Conservation (phyloP, 495 filamentous ascomycete genomes). For the Evernia prunastri region DNA sequence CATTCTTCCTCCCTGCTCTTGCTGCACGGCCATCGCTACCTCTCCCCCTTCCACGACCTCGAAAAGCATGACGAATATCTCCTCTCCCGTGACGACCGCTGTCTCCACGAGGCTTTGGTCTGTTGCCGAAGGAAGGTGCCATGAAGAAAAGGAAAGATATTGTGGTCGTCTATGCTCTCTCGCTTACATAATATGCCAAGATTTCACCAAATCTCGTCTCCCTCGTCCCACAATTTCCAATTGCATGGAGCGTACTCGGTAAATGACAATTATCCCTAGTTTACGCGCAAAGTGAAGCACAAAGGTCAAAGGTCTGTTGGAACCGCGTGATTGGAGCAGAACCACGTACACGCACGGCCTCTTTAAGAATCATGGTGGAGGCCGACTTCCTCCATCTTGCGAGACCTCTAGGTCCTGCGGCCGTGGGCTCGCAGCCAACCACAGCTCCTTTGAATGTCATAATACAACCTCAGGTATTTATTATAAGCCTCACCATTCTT, state of each 20-base stretch:
- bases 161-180: not conserved
- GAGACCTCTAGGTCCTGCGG: conserved; percentile 76
- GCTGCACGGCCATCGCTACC: conserved; percentile 8
- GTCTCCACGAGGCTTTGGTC: conserved; percentile 25
- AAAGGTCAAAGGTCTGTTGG: not conserved
- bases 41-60: conserved; percentile 16
- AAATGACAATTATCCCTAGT: not conserved
- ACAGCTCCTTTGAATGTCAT: conserved; percentile 86
- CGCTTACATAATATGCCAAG: conserved; percentile 4
- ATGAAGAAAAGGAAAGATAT: conserved; percentile 8
- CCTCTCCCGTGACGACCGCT: conserved; percentile 13
- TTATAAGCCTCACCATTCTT: conserved; percentile 8
- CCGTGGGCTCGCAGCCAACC: conserved; percentile 68
- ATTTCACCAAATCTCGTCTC: not conserved
- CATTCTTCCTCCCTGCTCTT: conserved; percentile 7
- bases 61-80: conserved; percentile 14
- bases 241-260: no score
- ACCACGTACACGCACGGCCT: not conserved
- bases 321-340: not conserved
- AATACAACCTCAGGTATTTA: conserved; percentile 86
- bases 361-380: conserved; percentile 57
- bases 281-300: not conserved
- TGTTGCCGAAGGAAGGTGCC: conserved; percentile 22
- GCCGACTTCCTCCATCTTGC: conserved; percentile 89
- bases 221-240: not conserved